phyloP scores from a whole-genome alignment of 148 eudicot species.

The Vaccinium darrowii region DNA sequence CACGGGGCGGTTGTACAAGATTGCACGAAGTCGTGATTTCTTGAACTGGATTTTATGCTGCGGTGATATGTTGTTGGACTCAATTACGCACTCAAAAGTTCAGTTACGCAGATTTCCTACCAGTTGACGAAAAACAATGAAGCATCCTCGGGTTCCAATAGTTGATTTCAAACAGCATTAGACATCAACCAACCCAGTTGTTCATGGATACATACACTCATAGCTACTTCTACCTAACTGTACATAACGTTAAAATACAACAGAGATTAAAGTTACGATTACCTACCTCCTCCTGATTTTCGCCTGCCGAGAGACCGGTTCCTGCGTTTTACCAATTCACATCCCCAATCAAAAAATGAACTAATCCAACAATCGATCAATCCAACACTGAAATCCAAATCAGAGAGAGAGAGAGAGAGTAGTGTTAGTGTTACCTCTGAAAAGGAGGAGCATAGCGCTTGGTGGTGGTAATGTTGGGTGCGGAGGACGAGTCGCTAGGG shows the following conservation, averaged over 20 bases:
- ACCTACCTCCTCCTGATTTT: slow-evolving; percentile 48
- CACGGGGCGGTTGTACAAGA: background rate
- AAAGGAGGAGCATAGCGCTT: slow-evolving; percentile 54
- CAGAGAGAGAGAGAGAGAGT: slow-evolving; percentile 1
- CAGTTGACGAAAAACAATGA: background rate
- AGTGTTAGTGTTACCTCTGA: slow-evolving; percentile 30
- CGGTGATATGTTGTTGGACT: background rate
- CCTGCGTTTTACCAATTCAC: slow-evolving; percentile 25
- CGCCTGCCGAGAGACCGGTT: slow-evolving; percentile 47
- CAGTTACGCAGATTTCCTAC: background rate
- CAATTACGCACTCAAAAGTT: background rate
- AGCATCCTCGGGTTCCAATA: background rate
- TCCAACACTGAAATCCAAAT: background rate
- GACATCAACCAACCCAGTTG: background rate
- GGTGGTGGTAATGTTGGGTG: slow-evolving; percentile 35
- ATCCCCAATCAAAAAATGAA: slow-evolving; percentile 3
- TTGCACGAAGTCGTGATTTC: background rate
- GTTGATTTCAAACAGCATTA: background rate
- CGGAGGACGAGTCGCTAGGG: slow-evolving; percentile 30
- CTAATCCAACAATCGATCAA: background rate
- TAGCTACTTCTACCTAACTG: too few species aligned
- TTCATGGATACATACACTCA: background rate
- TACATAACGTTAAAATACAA: background rate
- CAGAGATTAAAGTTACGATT: background rate
- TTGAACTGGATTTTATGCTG: background rate